Base-by-base conservation (phyloP, 1,139 yeast genomes). In the Wickerhamomyces sp. region DNA sequence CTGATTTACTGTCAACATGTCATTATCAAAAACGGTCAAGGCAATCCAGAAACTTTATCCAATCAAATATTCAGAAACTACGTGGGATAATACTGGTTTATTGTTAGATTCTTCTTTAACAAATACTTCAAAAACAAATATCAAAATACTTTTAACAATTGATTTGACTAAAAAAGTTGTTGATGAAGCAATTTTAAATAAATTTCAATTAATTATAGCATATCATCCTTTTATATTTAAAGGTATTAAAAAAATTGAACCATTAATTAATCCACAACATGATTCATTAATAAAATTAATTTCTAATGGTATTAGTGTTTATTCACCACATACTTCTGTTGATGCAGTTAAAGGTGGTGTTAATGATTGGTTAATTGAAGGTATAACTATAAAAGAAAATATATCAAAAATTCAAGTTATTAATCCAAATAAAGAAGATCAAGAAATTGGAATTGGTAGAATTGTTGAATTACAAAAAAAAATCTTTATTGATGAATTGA, bases 171-270 rank as follows among this genome's bases (percentile, higher is more conserved):
- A 79, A 42, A 62, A 79, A 0, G 99, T 94, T 0, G 93, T 86
- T 4, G 83, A 83, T 7, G 99, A 94, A 63, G 98, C 98, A 2
- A 67, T 93, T 32, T 58, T 59, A 2, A 57, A 69, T 6, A 66
- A 76, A 1, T 61, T 66, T 30, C 73, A 75, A 49, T 62, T 89
- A 45, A 73, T 94, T 15, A 66, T 94, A 61, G 95, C 98, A 0
- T 94, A 94, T 64, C 99, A 89, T 61, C 99, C 99, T 1, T 89
- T 93, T 62, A 89, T 94, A 39, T 94, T 94, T 72, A 72, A 86
- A 30, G 95, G 96, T 0, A 76, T 94, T 63, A 94, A 91, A 63
- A 69, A 81, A n/a, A 76, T 94, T 46, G 75, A 81, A 2, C 69
- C 75, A 3, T 59, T 64, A 7, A 43, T 53, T 1, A 89, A 88